Percentiles rank a stretch among this genome's conserved stretches.
phyloP scores from a whole-genome alignment of 768 basidiomycete genomes.

The Mycena venus region DNA sequence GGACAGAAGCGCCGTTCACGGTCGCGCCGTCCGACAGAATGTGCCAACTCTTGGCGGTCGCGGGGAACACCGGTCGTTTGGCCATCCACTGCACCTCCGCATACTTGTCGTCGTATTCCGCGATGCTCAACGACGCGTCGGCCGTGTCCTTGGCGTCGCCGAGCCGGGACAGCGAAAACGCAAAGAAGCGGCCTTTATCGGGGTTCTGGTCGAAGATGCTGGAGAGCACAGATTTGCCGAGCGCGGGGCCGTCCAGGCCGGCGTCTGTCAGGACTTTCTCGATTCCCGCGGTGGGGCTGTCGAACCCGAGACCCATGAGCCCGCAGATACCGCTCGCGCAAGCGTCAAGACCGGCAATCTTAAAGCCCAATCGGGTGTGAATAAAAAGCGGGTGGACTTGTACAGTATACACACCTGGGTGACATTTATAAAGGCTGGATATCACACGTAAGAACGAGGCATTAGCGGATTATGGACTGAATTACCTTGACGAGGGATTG shows the following conservation, averaged over 20 bases:
- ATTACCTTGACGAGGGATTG: constrained; percentile 22
- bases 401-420: neutral
- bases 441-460: neutral
- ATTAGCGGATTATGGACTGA: neutral
- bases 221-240: constrained; percentile 22
- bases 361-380: neutral
- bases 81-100: neutral
- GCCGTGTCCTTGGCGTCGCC: neutral
- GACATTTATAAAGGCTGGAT: constrained; percentile 24
- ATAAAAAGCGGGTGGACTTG: neutral
- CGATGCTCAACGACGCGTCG: constrained; percentile 17
- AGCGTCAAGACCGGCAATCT: neutral
- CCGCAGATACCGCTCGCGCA: constrained; percentile 3
- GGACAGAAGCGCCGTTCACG: neutral
- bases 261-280: neutral
- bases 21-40: neutral
- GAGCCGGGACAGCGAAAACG: constrained; percentile 15
- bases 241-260: neutral
- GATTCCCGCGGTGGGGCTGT: neutral
- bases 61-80: neutral
- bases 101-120: constrained; percentile 16
- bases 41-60: neutral
- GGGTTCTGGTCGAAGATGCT: constrained; percentile 25
- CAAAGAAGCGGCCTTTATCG: constrained; percentile 10
- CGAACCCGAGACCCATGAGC: constrained; percentile 20